Evolutionary conservation across 768 basidiomycete genomes (phyloP), one percentile per base, ranked within the genome.

Genomic region (Leccinum aurantiacum): DNA sequence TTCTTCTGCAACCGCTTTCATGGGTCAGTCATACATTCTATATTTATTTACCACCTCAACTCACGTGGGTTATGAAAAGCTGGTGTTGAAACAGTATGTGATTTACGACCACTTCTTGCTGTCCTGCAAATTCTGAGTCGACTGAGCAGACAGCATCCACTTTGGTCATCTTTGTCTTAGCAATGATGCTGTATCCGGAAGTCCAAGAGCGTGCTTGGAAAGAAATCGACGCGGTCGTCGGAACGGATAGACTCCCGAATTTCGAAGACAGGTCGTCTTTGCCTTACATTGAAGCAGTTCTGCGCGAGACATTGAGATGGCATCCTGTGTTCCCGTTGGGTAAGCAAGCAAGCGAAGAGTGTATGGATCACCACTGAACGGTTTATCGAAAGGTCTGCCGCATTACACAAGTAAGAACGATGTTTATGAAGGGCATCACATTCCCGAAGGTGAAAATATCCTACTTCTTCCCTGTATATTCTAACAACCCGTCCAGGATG

Each of bases 271-370:
- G 67, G 33, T 4, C 62, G 6, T 65, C 64, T 4, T 57, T 77
- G 48, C 74, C 72, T 29, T 76, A 74, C 47, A 53, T 75, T 1
- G 67, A 70, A 3, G 75, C 75, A 19, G 56, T 76, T 55, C 44
- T 77, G 54, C 75, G 75, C 37, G 76, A 76, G 65, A 74, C 71
- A 17, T 37, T 74, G 51, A 71, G 71, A 52, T 73, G 71, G 71
- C 69, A 75, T 48, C 71, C 71, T 6, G 73, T 73, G 9, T 69
- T 75, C 60, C 71, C 71, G 5, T 56, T 73, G 56, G 73, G 71
- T 64, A 53, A 58, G 67, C 54, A 48, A 33, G 51, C 29, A 15
- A 25, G 33, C 6, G 22, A 41, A 33, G n/a, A 35, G 31, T n/a
- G 6, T 14, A 35, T 50, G 9, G 31, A 38, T 44, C 35, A 19